These are phyloP conservation scores for Trichoderma lentiforme DNA, from an alignment of 2,329 filamentous ascomycete species.

Conservation along the genomic window DNA sequence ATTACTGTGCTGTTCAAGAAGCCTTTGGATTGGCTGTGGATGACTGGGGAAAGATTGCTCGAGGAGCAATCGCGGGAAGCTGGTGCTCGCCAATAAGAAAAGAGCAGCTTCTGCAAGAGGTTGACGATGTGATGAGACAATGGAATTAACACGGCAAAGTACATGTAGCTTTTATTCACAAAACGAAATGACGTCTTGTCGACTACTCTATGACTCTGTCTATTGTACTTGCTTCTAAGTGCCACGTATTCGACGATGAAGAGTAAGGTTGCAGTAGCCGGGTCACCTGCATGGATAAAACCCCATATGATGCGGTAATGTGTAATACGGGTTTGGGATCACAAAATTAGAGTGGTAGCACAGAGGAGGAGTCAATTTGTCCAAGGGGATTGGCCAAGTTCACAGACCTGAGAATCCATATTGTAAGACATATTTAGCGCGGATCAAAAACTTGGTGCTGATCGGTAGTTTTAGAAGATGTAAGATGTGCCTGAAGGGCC, in stretches of 20 bases:
- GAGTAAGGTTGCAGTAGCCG: neutral
- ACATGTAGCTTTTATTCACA: neutral
- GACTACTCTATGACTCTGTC: neutral
- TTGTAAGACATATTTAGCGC: neutral
- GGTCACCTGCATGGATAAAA: too few relatives aligned
- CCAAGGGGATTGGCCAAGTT: neutral
- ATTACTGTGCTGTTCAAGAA: constrained; percentile 70
- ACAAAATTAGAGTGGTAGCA: neutral
- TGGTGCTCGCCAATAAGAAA: constrained; percentile 68
- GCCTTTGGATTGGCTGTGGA: constrained; percentile 58
- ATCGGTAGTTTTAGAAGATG: neutral
- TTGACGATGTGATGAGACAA: constrained; percentile 29
- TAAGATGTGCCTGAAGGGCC: neutral
- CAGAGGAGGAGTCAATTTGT: neutral
- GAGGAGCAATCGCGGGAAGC: constrained; percentile 61
- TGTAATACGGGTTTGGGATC: neutral
- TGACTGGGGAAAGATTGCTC: constrained; percentile 67
- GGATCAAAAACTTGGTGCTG: neutral
- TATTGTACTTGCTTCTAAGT: neutral
- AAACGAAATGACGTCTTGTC: neutral
- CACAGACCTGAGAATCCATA: neutral
- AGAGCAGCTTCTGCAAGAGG: constrained; percentile 49
- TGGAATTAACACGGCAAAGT: neutral
- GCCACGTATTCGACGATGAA: neutral
- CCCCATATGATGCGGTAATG: too few relatives aligned